Evolutionary conservation across 306 rosid genomes (phyloP), one percentile per base, ranked within the genome.

Genomic region (Herpetospermum pedunculosum): DNA sequence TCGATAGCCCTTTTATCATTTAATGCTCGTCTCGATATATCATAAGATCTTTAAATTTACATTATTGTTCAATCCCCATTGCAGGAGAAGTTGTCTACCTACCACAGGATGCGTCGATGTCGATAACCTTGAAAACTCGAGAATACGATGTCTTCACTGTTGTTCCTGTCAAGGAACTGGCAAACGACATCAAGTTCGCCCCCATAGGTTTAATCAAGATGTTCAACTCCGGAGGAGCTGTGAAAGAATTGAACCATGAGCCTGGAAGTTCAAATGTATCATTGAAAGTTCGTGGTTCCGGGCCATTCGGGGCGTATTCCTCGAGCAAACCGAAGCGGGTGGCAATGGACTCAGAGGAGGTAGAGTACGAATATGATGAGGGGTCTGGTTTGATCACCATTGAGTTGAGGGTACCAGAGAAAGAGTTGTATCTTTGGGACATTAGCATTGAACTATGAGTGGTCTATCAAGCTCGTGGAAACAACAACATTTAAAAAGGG

Each of bases 201-300:
- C 92, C 98, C 48, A 73, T 93, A 48, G 96, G 97, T 75, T 83
- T 91, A 34, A 63, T 79, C 47, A 86, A 88, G 86, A 94, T 94
- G 97, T 91, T 89, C 80, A 94, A 94, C 57, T 87, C 99, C 12
- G 99, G 99, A 68, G 99, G 97, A 52, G 97, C 99, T 25, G 80
- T 94, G 44, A 74, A 85, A 79, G 89, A 83, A 49, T 23, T 89
- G 48, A 73, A 62, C 6, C 81, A n/a, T 49, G 83, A 80, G 8
- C 68, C 76, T 16, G 72, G 70, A 62, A 80, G 74, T 23, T 21
- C 81, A 2, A 80, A 44, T 21, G 78, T 86, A 34, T 38, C 16
- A 3, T 60, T 88, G 82, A 83, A 77, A 83, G 91, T 84, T 2
- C 70, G 86, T 0, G 99, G 97, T 0, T 84, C 90, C 32, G 96